Evolutionary conservation across 2,329 filamentous ascomycete genomes (phyloP), one percentile per base, ranked within the genome.

Genomic region (Cladophialophora chaetospira): DNA sequence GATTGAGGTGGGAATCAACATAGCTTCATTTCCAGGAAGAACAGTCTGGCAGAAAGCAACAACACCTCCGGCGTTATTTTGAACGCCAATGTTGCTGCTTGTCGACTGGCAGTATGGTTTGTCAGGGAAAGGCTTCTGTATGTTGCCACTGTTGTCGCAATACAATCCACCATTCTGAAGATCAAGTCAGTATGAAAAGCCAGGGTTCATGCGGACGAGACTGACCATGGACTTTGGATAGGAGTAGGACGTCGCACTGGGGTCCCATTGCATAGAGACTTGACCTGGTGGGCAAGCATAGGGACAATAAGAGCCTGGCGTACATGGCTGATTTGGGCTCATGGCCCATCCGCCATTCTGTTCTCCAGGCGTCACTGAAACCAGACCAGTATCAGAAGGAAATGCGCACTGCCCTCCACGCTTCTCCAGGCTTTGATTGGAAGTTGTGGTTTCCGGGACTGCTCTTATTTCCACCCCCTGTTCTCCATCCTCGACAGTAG

Each of bases 41-140:
- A 91, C 86, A 3, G 88, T 92, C 73, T 92, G 88, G 72, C 88
- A 92, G 73, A 88, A 89, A 2, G 88, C 83, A 53, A 91, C 81
- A 11, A 79, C 68, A 31, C 77, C 74, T 42, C 82, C 80, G 60
- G 81, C 82, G 64, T 86, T 85, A 76, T 91, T 92, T 59, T 84
- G 77, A 31, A 81, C 88, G 55, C 78, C 75, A 52, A 92, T 79
- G 5, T 83, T 69, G 40, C 86, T 87, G 17, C 83, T 83, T 43
- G 88, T 88, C 36, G 84, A 77, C 47, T 87, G 82, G 71, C 89
- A 93, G 73, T 89, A 88, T 3, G 84, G 82, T 67, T 83, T 77
- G 57, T 81, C 71, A 4, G 83, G 77, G 70, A 91, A 91, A 2
- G 88, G 87, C 74, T 91, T 88, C 56, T 81, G 73, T 33, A 88